phyloP scores from a whole-genome alignment of 805 yeast species.

The Osmozyma mogii region DNA sequence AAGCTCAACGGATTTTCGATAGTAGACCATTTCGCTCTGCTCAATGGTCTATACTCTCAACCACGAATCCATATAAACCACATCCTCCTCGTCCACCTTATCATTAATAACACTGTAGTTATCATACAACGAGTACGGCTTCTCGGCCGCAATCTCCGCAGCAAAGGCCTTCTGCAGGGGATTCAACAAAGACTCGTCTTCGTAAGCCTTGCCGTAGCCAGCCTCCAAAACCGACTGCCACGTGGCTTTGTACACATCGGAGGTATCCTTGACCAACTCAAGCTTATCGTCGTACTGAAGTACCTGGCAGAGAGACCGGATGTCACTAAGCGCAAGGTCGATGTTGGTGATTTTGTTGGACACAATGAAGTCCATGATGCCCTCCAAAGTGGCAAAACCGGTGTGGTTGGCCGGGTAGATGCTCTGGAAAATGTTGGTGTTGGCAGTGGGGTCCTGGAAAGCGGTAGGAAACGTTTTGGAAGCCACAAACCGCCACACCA shows the following conservation, averaged over 20 bases:
- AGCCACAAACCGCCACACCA: slow-evolving; percentile 83
- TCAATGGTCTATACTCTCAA: too few species aligned
- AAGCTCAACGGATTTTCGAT: too few species aligned
- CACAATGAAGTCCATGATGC: slow-evolving; percentile 67
- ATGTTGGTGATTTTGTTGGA: slow-evolving; percentile 71
- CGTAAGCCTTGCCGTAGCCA: slow-evolving; percentile 40
- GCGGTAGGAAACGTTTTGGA: slow-evolving; percentile 70
- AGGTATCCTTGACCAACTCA: slow-evolving; percentile 49
- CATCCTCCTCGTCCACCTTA: slow-evolving; percentile 29
- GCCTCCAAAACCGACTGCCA: slow-evolving; percentile 75
- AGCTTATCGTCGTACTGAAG: slow-evolving; percentile 79
- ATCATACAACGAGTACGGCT: slow-evolving; percentile 34
- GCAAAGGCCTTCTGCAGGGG: slow-evolving; percentile 8
- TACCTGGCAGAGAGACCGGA: slow-evolving; percentile 80
- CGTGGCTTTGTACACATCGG: slow-evolving; percentile 67
- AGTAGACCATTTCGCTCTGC: too few species aligned
- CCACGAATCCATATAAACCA: slow-evolving; percentile 45
- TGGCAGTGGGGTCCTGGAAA: slow-evolving; percentile 36
- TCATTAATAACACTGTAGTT: slow-evolving; percentile 32
- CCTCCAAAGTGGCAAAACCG: slow-evolving; percentile 62
- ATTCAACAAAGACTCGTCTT: slow-evolving; percentile 11
- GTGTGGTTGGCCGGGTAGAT: slow-evolving; percentile 51
- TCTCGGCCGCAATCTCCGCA: slow-evolving; percentile 7
- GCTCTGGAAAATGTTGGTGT: slow-evolving; percentile 35
- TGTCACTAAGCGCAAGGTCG: slow-evolving; percentile 66